phyloP scores from a whole-genome alignment of 2,329 filamentous ascomycete species.

The Colletotrichum australisinense region DNA sequence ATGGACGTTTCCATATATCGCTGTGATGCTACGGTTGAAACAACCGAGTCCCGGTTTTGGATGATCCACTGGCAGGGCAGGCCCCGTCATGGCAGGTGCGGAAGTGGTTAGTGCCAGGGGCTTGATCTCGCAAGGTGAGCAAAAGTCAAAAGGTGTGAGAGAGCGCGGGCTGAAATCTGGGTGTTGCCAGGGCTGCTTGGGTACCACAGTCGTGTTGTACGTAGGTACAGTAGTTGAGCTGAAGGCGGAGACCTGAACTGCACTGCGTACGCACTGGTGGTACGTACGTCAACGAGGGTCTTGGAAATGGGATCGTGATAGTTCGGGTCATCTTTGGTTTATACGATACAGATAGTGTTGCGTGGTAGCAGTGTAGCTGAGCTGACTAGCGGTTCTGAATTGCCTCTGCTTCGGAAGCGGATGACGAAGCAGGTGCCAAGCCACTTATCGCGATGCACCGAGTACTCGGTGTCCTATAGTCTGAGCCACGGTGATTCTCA shows the following conservation, averaged over 20 bases:
- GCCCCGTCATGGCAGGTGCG: conserved; percentile 15
- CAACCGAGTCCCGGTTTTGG: conserved; percentile 30
- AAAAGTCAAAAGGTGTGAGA: not conserved
- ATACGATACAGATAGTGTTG: not conserved
- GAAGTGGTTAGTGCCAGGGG: not conserved
- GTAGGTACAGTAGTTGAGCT: not conserved
- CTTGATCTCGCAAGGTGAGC: conserved; percentile 12
- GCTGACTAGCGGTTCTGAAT: not conserved
- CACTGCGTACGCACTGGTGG: not conserved
- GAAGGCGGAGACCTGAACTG: not conserved
- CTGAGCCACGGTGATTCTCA: not conserved
- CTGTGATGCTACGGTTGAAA: conserved; percentile 24
- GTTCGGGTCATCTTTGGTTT: not conserved
- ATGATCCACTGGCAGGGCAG: conserved; percentile 25
- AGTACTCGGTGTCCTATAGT: not conserved
- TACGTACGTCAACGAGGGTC: conserved; percentile 9
- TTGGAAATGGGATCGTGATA: not conserved
- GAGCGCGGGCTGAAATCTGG: not conserved
- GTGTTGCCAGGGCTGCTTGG: not conserved
- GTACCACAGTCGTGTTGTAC: not conserved
- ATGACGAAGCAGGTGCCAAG: conserved; percentile 12
- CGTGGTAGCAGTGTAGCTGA: not conserved
- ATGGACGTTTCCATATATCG: conserved; percentile 18
- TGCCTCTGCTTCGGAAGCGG: not conserved
- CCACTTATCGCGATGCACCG: not conserved